Base-by-base conservation (phyloP, 1,139 yeast genomes). In the Yamadazyma dushanensis region DNA sequence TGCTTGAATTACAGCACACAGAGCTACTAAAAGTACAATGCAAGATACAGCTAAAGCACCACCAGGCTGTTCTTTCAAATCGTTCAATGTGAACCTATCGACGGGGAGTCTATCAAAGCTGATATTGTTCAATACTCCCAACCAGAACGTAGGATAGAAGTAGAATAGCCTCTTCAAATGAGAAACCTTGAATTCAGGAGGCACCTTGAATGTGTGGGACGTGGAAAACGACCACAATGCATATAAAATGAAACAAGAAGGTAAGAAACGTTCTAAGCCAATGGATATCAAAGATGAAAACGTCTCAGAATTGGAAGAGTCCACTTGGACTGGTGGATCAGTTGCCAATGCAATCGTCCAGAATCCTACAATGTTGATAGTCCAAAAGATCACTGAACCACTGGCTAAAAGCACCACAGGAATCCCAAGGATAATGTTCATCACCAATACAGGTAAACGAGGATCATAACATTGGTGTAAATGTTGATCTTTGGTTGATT, bases 51-150 rank as follows among this genome's bases (percentile, higher is more conserved):
- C 86, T 0, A 78, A 41, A 36, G 85, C 56, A 0, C 95, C 89
- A 0, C 96, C 96, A 0, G 90, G 80, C 56, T 83, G 90, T 24
- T 75, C 73, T 44, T 71, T 76, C 26, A 92, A 64, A 54, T 90
- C 97, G 7, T 66, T 61, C 2, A 78, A 50, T 0, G 94, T 84
- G 31, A 92, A 66, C 39, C 98, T 66, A 53, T 92, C 97, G 9
- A 90, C 81, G 0, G 97, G 96, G 14, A 92, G 62, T 43, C 90
- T 65, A 51, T 88, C 97, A 60, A 90, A 89, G 0, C 96, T 88
- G 50, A 87, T 74, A 57, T 89, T 89, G 54, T 90, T 90, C 50
- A 89, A 68, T 27, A 86, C 73, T 1, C 97, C 96, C 2, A 86
- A 51, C 95, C 96, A 88, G 51, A 85, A 84, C 5, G 83, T 68